Evolutionary conservation across 1,139 yeast species (phyloP).

Genomic region (Saccharomyces uvarum): DNA sequence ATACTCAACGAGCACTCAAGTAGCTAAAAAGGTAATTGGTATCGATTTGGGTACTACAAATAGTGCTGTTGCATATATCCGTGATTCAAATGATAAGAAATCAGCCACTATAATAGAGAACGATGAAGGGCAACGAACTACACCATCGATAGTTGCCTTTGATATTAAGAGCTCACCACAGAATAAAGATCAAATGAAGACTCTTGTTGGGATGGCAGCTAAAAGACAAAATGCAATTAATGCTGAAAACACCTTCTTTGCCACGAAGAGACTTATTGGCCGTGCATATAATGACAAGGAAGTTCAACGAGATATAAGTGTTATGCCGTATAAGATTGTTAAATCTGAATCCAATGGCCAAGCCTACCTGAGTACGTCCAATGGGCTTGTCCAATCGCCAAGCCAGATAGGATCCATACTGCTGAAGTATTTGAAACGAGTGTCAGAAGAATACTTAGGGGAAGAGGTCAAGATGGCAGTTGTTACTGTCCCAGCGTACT

Average conservation of each 20-base stretch:
- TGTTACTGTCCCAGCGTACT: constrained; percentile 75
- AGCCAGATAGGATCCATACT: constrained; percentile 28
- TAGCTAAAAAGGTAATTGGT: constrained; percentile 46
- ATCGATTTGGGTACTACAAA: constrained; percentile 78
- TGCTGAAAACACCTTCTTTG: constrained; percentile 62
- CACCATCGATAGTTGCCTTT: constrained; percentile 67
- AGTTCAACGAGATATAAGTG: constrained; percentile 51
- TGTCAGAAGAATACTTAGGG: constrained; percentile 44
- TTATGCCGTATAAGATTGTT: constrained; percentile 50
- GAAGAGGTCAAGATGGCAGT: constrained; percentile 50
- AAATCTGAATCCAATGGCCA: constrained; percentile 47
- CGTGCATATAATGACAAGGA: constrained; percentile 55
- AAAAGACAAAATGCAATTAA: constrained; percentile 60
- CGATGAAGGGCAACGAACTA: constrained; percentile 60
- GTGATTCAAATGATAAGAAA: constrained; percentile 38
- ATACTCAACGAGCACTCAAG: neutral
- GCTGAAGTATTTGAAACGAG: constrained; percentile 38
- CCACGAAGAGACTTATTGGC: constrained; percentile 69
- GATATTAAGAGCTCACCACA: constrained; percentile 14
- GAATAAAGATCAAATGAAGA: constrained; percentile 33
- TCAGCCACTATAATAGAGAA: constrained; percentile 53
- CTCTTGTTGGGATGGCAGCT: constrained; percentile 54
- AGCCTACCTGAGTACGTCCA: constrained; percentile 47
- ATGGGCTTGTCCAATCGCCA: constrained; percentile 24
- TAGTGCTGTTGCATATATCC: constrained; percentile 59